phyloP scores from a whole-genome alignment of 768 basidiomycete species.

The Lactarius quietus region DNA sequence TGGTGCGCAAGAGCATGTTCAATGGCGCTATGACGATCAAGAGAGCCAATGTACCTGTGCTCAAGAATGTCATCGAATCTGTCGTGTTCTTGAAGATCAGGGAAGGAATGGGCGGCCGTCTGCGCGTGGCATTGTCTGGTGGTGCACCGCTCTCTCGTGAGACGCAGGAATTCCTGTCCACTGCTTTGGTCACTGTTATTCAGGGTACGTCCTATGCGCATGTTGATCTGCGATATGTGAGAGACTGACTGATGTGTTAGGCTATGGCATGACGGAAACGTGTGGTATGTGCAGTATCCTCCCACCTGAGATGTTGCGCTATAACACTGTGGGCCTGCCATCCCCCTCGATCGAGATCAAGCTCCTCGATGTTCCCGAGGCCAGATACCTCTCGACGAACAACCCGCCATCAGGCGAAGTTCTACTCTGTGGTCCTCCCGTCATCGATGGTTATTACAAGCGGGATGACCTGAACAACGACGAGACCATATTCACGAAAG shows the following conservation, averaged over 20 bases:
- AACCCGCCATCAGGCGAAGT: constrained; percentile 81
- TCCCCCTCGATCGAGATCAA: constrained; percentile 89
- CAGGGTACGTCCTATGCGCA: constrained; percentile 82
- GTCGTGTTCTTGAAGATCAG: constrained; percentile 74
- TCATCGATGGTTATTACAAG: constrained; percentile 90
- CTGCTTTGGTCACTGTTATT: constrained; percentile 75
- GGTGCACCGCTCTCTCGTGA: constrained; percentile 82
- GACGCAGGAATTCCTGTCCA: constrained; percentile 87
- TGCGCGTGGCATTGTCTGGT: constrained; percentile 77
- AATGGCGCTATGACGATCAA: constrained; percentile 73
- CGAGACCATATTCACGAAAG: constrained; percentile 74
- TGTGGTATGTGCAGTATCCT: constrained; percentile 88
- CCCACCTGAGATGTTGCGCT: constrained; percentile 76
- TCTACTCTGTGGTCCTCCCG: constrained; percentile 80
- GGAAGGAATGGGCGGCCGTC: constrained; percentile 81
- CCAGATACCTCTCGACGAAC: constrained; percentile 76
- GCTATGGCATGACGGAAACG: constrained; percentile 96
- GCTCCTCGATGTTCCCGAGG: constrained; percentile 75
- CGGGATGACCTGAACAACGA: constrained; percentile 87
- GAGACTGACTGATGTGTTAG: constrained; percentile 37
- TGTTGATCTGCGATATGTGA: background rate
- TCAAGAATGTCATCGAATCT: constrained; percentile 65
- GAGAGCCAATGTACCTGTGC: constrained; percentile 61
- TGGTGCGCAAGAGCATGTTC: constrained; percentile 73
- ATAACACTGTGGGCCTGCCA: constrained; percentile 79